Conservation (phyloP, 805 yeast species). For the Tetrapisispora taiwanensis region DNA sequence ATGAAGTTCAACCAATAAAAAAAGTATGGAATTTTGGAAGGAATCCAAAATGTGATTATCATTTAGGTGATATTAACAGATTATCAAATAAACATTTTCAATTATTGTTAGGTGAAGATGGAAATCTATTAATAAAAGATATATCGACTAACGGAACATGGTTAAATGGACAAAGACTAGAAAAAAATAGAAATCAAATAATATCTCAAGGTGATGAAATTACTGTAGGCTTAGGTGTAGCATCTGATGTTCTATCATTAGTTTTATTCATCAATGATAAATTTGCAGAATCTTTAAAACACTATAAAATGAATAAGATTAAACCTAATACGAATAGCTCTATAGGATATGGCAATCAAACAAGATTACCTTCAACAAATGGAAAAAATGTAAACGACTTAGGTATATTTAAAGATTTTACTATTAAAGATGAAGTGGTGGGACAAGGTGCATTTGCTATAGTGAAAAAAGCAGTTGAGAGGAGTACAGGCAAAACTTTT, state of each 20-base stretch:
- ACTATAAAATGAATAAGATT: constrained; percentile 6
- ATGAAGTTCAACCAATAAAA: constrained; percentile 20
- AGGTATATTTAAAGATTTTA: constrained; percentile 62
- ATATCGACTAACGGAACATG: constrained; percentile 88
- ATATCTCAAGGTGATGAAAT: constrained; percentile 90
- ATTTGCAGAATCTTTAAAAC: constrained; percentile 22
- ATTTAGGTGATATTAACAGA: constrained; percentile 50
- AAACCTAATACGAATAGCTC: constrained; percentile 2
- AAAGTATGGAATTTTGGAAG: constrained; percentile 69
- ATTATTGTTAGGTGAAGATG: constrained; percentile 55
- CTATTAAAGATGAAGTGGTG: constrained; percentile 71
- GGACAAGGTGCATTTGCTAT: constrained; percentile 99
- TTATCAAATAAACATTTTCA: constrained; percentile 67
- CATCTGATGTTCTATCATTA: constrained; percentile 49
- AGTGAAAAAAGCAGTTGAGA: constrained; percentile 81
- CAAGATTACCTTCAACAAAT: constrained; percentile 5
- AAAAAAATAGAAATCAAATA: constrained; percentile 68
- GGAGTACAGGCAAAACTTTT: constrained; percentile 72
- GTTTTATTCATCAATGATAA: constrained; percentile 36
- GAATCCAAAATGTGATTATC: constrained; percentile 49
- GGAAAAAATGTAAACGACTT: background rate
- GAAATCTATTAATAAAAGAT: constrained; percentile 45
- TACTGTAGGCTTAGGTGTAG: constrained; percentile 78
- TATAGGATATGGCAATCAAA: constrained; percentile 1
- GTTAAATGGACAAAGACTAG: constrained; percentile 63